Percentiles rank a stretch among this genome's conserved stretches.
Evolutionary conservation across 768 basidiomycete species (phyloP).

Genomic region (Mycena vulgaris): DNA sequence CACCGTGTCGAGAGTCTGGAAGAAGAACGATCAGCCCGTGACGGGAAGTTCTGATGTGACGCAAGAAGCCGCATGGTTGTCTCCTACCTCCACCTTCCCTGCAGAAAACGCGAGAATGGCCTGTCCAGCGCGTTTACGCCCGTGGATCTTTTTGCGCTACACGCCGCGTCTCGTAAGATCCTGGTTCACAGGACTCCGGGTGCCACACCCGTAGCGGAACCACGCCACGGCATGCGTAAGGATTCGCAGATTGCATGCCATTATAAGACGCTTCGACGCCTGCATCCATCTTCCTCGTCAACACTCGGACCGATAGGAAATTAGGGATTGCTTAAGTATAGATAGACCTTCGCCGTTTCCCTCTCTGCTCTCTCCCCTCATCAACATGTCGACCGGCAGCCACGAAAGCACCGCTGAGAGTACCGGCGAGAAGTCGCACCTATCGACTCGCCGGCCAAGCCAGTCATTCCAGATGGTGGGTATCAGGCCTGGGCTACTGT

Average conservation of each 20-base stretch:
- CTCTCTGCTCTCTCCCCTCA: not conserved
- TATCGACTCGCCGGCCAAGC: not conserved
- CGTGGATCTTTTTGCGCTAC: conserved; percentile 15
- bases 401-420: conserved; percentile 10
- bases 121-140: not conserved
- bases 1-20: not conserved
- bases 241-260: not conserved
- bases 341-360: not conserved
- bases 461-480: conserved; percentile 37
- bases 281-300: conserved; percentile 9
- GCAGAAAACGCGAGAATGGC: conserved; percentile 18
- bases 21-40: no score
- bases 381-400: conserved; percentile 16
- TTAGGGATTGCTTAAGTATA: not conserved
- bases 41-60: no score
- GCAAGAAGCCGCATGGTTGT: not conserved
- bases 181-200: not conserved
- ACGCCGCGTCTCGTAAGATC: not conserved
- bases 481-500: conserved; percentile 41
- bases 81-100: conserved; percentile 5
- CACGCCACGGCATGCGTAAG: conserved; percentile 4
- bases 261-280: not conserved
- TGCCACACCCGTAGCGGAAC: conserved; percentile 33
- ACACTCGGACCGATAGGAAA: conserved; percentile 28
- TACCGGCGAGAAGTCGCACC: not conserved